Percentiles rank a stretch among this genome's conserved stretches.
These are phyloP conservation scores for Phycomyces blakesleeanus DNA, from an alignment of 192 early-diverging fungal species.

Conservation along the genomic window DNA sequence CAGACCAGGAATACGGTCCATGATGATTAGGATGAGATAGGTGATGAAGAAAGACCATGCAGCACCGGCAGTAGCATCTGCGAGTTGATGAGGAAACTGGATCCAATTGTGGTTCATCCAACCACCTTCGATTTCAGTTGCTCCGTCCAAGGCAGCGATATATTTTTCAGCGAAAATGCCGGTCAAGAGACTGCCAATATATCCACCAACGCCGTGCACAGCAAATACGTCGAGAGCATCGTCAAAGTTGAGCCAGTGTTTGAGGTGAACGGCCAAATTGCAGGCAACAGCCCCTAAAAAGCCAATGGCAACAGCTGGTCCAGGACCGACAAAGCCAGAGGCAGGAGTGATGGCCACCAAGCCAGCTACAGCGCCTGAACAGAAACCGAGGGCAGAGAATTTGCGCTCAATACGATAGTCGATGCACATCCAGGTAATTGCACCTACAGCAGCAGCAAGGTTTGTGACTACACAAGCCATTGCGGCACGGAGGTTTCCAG, in stretches of 20 bases:
- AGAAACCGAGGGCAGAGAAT: slow-evolving; percentile 88
- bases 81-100: slow-evolving; percentile 79
- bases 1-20: slow-evolving; percentile 79
- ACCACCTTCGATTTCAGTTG: slow-evolving; percentile 58
- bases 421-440: slow-evolving; percentile 77
- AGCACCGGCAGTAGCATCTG: slow-evolving; percentile 66
- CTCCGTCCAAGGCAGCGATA: slow-evolving; percentile 69
- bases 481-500: slow-evolving; percentile 79
- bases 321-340: slow-evolving; percentile 82
- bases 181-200: slow-evolving; percentile 82
- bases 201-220: slow-evolving; percentile 83
- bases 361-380: slow-evolving; percentile 90
- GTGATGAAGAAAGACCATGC: slow-evolving; percentile 76
- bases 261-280: slow-evolving; percentile 81
- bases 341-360: slow-evolving; percentile 92
- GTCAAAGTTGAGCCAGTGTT: slow-evolving; percentile 83
- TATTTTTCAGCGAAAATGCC: slow-evolving; percentile 84
- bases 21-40: slow-evolving; percentile 63
- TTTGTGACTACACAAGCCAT: slow-evolving; percentile 86
- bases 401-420: slow-evolving; percentile 79
- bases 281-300: slow-evolving; percentile 67
- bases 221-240: slow-evolving; percentile 92
- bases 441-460: slow-evolving; percentile 77
- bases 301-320: slow-evolving; percentile 79
- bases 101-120: slow-evolving; percentile 77